Base-by-base conservation (phyloP, 1,284 basidiomycete species). In the Clitocybe nebularis region DNA sequence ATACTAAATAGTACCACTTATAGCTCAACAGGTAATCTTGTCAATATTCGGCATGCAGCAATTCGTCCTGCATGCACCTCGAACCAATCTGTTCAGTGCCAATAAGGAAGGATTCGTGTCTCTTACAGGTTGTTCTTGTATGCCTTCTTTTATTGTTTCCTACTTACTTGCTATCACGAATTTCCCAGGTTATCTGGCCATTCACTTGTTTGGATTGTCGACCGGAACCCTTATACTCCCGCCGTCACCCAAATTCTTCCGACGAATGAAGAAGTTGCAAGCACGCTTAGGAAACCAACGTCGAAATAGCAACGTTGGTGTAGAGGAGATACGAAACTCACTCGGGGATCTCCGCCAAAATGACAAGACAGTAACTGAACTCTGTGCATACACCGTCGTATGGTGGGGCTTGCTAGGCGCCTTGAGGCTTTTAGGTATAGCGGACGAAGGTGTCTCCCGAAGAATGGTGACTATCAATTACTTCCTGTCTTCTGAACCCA, bases 91-190 rank as follows among this genome's bases (percentile, higher is more conserved):
- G 3, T 50, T 95, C 22, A 81, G 77, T n/a, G 76, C 81, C 26
- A 98, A 99, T 67, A 97, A 96, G 58, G 93, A 97, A 60, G 95
- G 96, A 0, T 57, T 99, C 25, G 73, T 85, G 16, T 93, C 87
- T 3, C 71, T 97, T 19, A 65, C 79, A 36, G 89, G 89, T 84
- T 39, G 11, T 37, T 14, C n/a, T 0, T 30, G 5, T 9, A 21
- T n/a, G 22, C 24, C 46, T 17, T 4, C 23, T 24, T 13, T 19
- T 19, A 1, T 9, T 2, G 26, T 20, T 10, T 10, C 17, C 16
- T 20, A 17, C n/a, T 32, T 16, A 13, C 21, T 35, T 41, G 20
- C 25, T 19, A 21, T 20, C 4, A 36, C 6, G 43, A 37, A 41
- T n/a, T 37, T 25, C n/a, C 7, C 49, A 88, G 94, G 95, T 4